Conservation (phyloP, 2,329 filamentous ascomycete genomes). For the Colletotrichum costaricense region DNA sequence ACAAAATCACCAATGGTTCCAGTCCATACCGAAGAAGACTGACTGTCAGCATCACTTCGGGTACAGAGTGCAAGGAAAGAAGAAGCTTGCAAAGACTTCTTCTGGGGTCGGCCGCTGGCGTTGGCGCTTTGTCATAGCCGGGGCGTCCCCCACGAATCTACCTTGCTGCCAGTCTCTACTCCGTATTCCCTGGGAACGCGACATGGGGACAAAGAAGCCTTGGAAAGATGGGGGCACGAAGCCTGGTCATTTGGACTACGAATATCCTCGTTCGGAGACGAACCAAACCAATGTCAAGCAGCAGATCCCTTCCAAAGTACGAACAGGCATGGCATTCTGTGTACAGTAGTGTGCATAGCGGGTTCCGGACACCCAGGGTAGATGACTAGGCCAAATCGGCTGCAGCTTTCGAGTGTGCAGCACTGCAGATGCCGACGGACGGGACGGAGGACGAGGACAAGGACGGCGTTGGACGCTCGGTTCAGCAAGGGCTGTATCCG, state of each 20-base stretch:
- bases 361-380: no score
- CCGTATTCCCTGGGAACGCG: not conserved
- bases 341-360: not conserved
- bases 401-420: not conserved
- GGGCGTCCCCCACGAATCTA: not conserved
- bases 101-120: not conserved
- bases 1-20: not conserved
- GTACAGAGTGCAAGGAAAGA: no score
- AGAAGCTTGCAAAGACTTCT: not conserved
- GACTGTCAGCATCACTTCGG: not conserved
- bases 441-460: not conserved
- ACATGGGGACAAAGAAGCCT: not conserved
- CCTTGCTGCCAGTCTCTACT: not conserved
- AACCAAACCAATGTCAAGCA: constrained; percentile 12
- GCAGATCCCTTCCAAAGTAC: constrained; percentile 2
- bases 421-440: not conserved
- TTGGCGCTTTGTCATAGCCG: not conserved
- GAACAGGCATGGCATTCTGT: not conserved
- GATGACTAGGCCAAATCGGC: not conserved
- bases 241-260: no score
- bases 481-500: constrained; percentile 20
- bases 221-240: not conserved
- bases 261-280: no score
- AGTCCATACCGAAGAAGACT: not conserved
- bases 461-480: constrained; percentile 21